These are phyloP conservation scores for Fomitopsis pulvina DNA, from an alignment of 768 basidiomycete species.

Conservation along the genomic window DNA sequence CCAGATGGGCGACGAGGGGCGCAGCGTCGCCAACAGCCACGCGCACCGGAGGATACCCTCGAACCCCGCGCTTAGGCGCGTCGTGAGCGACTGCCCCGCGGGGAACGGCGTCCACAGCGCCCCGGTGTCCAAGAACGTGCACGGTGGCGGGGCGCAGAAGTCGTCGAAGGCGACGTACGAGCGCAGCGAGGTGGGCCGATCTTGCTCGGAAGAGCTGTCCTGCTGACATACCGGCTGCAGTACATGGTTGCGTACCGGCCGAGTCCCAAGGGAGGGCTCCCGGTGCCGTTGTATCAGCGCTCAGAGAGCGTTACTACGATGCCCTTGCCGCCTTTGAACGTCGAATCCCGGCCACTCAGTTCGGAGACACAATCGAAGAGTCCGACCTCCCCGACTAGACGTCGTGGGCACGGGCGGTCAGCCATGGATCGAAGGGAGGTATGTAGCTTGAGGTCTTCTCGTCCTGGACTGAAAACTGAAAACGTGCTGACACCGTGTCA, in stretches of 20 bases:
- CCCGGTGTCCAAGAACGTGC: constrained; percentile 3
- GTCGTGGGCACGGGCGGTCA: constrained; percentile 12
- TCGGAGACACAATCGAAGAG: constrained; percentile 6
- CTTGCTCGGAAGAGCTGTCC: background rate
- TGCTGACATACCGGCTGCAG: constrained; percentile 4
- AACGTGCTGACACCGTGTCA: background rate
- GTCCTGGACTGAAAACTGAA: background rate
- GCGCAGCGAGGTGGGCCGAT: constrained; percentile 21
- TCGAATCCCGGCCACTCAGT: constrained; percentile 10
- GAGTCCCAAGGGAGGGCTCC: constrained; percentile 8
- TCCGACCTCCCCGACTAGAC: constrained; percentile 10
- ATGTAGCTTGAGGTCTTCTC: background rate
- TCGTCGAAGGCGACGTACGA: constrained; percentile 15
- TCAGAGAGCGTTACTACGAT: constrained; percentile 12
- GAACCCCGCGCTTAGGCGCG: constrained; percentile 12
- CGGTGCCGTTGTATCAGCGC: constrained; percentile 9
- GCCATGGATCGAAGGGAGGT: constrained; percentile 25
- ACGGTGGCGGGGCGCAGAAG: constrained; percentile 3
- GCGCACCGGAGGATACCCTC: constrained; percentile 12
- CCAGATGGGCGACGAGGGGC: constrained; percentile 6
- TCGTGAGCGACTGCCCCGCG: constrained; percentile 9
- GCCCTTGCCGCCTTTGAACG: background rate
- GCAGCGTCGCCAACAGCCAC: constrained; percentile 19
- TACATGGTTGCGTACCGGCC: constrained; percentile 23
- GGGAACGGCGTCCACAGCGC: constrained; percentile 1